Evolutionary conservation across 768 basidiomycete species (phyloP).

Genomic region (Naganishia kalamii): DNA sequence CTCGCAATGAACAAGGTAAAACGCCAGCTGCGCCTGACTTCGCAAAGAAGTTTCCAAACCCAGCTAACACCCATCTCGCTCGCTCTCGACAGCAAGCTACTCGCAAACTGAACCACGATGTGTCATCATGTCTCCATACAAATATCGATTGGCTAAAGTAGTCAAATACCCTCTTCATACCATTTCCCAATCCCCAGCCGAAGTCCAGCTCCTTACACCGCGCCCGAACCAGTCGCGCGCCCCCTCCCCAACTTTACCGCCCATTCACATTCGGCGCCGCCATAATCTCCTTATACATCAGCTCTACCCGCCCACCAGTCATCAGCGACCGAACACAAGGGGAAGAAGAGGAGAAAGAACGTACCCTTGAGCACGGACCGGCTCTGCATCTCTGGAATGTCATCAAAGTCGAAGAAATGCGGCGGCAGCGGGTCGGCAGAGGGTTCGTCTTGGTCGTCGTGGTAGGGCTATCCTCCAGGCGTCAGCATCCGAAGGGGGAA

Average conservation of each 20-base stretch:
- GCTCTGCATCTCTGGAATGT: slow-evolving; percentile 40
- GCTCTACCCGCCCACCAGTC: neutral
- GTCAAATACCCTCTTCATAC: neutral
- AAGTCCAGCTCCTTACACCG: neutral
- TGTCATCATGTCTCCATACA: too few species aligned
- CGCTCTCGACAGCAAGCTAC: too few species aligned
- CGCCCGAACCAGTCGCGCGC: neutral
- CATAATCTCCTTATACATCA: slow-evolving; percentile 14
- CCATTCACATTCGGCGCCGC: neutral
- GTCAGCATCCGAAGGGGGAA: slow-evolving; percentile 4
- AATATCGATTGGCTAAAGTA: too few species aligned
- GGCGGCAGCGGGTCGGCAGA: slow-evolving; percentile 53
- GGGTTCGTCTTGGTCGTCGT: slow-evolving; percentile 84
- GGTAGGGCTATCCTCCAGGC: slow-evolving; percentile 59
- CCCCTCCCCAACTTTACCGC: neutral
- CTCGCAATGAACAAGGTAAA: too few species aligned
- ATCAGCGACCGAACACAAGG: neutral
- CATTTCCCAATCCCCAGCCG: neutral
- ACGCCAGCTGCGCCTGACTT: too few species aligned
- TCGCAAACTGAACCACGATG: too few species aligned
- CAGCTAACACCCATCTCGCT: too few species aligned
- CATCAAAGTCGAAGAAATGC: slow-evolving; percentile 49
- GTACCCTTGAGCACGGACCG: slow-evolving; percentile 46
- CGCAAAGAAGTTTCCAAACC: too few species aligned
- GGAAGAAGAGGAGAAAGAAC: slow-evolving; percentile 1